Evolutionary conservation across 2,329 filamentous ascomycete genomes (phyloP).

Genomic region (Bimuria novae-zelandiae): DNA sequence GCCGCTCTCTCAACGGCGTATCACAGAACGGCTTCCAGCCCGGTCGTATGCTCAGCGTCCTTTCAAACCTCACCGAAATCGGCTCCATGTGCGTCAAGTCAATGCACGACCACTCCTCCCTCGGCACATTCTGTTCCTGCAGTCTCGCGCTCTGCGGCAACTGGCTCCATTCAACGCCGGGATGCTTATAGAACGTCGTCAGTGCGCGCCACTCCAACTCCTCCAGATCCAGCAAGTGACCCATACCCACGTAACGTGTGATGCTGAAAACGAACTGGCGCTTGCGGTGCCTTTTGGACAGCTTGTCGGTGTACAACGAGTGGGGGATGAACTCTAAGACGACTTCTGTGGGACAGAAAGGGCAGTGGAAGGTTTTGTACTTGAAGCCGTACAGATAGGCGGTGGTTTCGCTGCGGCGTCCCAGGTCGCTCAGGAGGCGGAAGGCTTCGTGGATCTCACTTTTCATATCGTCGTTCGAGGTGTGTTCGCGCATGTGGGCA

Average conservation of each 20-base stretch:
- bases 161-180: background rate
- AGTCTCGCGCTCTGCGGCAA: background rate
- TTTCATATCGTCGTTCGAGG: background rate
- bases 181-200: background rate
- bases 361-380: background rate
- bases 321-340: background rate
- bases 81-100: background rate
- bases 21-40: background rate
- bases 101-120: background rate
- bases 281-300: background rate
- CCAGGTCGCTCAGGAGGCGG: background rate
- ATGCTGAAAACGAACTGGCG: background rate
- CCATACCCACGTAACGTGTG: background rate
- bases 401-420: background rate
- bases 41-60: background rate
- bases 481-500: background rate
- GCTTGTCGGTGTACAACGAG: background rate
- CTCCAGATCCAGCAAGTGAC: background rate
- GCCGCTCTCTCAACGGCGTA: background rate
- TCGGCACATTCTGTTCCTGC: background rate
- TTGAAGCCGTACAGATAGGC: background rate
- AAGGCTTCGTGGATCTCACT: background rate
- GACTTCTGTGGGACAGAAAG: background rate
- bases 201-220: background rate
- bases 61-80: background rate